Base-by-base conservation (phyloP, 192 early-diverging fungal species). In the Backusella australiensis region DNA sequence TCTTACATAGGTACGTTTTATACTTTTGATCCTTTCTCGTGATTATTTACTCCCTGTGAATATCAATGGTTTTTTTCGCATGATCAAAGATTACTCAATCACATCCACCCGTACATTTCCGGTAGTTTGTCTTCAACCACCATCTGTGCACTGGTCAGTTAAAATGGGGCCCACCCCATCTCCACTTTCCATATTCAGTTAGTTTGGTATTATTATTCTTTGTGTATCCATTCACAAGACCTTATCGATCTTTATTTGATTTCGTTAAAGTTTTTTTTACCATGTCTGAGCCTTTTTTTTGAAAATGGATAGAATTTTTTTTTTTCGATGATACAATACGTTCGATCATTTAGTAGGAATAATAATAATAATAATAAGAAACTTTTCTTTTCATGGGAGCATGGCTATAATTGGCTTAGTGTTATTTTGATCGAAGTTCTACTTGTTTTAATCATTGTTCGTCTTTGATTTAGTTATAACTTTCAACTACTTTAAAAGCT, bases 171-270 rank as follows among this genome's bases (percentile, higher is more conserved):
- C 67, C 38, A 39, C 68, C 38, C 68, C 68, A 69, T 69, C 68
- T 26, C 21, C 21, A 69, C 68, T 69, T 69, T 69, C 68, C 36
- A 69, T 67, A 34, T 67, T 35, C 26, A 32, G 66, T 67, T 67
- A 67, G 66, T 14, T 17, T 9, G 1, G 1, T 69, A 21, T 69
- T 69, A 38, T 35, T 35, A 38, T 36, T 3, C 14, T 69, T 69
- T 36, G 68, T 69, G 38, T 38, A n/a, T 69, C 68, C 68, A 19
- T 69, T 41, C 68, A 69, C 68, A 35, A 69, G 68, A 69, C 68
- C 68, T 69, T 69, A 69, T 69, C 67, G 67, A 69, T 69, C 36
- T 41, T 68, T 69, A n/a, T 36, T 56, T 56, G 53, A 56, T 56
- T 56, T 56, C 21, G 21, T 23, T 56, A 56, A 56, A 17, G 53